Base-by-base conservation (phyloP, 257 asterid genomes). In the Forsythia suspensa region DNA sequence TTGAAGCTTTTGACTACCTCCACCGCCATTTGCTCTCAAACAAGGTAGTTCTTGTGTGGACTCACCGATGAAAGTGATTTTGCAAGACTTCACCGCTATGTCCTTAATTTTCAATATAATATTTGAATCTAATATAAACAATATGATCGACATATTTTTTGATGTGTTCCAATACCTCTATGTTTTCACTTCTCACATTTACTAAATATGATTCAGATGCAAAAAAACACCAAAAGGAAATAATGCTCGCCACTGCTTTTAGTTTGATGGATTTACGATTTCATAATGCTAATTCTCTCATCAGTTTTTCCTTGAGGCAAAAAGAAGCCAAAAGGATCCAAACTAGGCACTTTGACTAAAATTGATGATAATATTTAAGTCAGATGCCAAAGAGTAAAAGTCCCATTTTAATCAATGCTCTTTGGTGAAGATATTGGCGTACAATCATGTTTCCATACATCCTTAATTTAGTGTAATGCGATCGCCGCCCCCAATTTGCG, bases 1-100 rank as follows among this genome's bases (percentile, higher is more conserved):
- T 95, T 51, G 99, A 93, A 87, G 99, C 99, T 69, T 95, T 95
- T 71, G 99, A 95, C 82, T 91, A 95, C 80, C 94, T 93, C 51
- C 95, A 92, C 80, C 91, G 77, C 99, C 98, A 18, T 89, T 95
- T 90, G 91, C 94, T 76, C 90, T 95, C 63, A 89, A 85, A 85
- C 83, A 91, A 87, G 99, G 99, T 92, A 83, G 46, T 15, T 63
- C 34, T 43, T 36, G 44, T 34, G 61, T 80, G 77, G 44, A 81
- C 72, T 29, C 71, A 69, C 4, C 51, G 10, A 3, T 10, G 41
- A 72, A 72, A 61, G 37, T 61, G 13, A 61, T 61, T 24, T 3
- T 13, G 2, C 36, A 61, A 20, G n/a, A 52, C 15, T 52, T 61
- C 21, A 9, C 69, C 6, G 6, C 21, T 5, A 61, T 57, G 66